Base-by-base conservation (phyloP, 768 basidiomycete species). In the Roridomyces roridus region DNA sequence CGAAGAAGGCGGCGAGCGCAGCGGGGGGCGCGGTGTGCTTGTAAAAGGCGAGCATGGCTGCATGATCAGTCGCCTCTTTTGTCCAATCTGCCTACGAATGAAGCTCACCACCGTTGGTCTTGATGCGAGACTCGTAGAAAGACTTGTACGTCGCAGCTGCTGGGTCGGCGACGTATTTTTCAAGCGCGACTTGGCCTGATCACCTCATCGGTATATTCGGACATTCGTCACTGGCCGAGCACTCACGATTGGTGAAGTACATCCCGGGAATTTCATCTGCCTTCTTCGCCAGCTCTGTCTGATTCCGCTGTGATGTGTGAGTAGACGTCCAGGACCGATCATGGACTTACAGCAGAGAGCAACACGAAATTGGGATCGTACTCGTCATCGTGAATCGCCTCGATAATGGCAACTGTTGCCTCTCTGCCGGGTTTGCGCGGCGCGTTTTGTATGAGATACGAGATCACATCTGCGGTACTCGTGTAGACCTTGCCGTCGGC, bases 161-260 rank as follows among this genome's bases (percentile, higher is more conserved):
- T n/a, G 73, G 67, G 3, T 69, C 70, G 29, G 65, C 57, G 18
- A 73, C 67, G 60, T 75, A 67, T 48, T 72, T 71, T 44, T 70
- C 67, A 15, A 85, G 67, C 10, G 74, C 70, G 3, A 67, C 70
- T 65, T 83, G 80, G 28, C 81, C 79, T 80, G 46, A 11, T 34
- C 46, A n/a, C 15, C 15, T 34, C 29, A 31, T 31, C 6, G 7
- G 7, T 34, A 34, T 26, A 46, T 47, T 48, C 20, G 12, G 5
- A 42, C 23, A 36, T 51, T 36, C 11, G 31, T 34, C n/a, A n/a
- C n/a, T n/a, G n/a, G n/a, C n/a, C n/a, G n/a, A n/a, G n/a, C n/a
- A 15, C 79, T 57, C 51, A 82, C 81, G 78, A 31, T 72, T 72
- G 28, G 65, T 49, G 14, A 77, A 57, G 64, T 77, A 80, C 5